Percentiles rank a stretch among this genome's conserved stretches.
phyloP scores from a whole-genome alignment of 2,329 filamentous ascomycete genomes.

The Fusarium udum region DNA sequence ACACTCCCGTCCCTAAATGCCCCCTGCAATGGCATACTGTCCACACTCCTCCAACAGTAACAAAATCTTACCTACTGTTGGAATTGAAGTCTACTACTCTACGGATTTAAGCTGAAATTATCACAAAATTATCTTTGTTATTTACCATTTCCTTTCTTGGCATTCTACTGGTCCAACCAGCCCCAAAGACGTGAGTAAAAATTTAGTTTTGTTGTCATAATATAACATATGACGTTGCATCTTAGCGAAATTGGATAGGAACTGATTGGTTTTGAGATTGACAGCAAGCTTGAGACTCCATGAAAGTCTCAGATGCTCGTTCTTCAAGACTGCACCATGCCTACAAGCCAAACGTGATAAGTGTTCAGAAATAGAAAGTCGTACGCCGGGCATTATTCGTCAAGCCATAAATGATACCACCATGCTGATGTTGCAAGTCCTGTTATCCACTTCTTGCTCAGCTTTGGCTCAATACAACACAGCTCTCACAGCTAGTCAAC shows the following conservation, averaged over 20 bases:
- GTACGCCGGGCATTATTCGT: neutral
- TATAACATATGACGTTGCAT: neutral
- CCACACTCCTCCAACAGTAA: no score
- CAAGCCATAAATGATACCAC: neutral
- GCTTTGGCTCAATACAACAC: neutral
- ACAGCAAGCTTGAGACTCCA: neutral
- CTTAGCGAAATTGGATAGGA: no score
- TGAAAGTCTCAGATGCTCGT: neutral
- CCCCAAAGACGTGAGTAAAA: no score
- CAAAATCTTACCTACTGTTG: neutral
- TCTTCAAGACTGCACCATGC: no score
- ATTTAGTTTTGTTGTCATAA: neutral
- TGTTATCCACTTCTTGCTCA: neutral
- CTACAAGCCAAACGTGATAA: neutral
- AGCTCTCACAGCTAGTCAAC: neutral
- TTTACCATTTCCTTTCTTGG: neutral
- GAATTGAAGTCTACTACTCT: neutral
- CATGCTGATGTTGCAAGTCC: neutral
- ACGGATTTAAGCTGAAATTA: neutral
- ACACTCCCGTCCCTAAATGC: neutral
- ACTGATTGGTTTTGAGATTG: neutral
- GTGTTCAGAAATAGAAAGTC: neutral
- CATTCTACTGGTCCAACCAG: neutral
- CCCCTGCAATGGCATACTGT: neutral
- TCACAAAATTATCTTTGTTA: neutral